These are phyloP conservation scores for Eucalyptus albens DNA, from an alignment of 345 rosid species.

Conservation along the genomic window DNA sequence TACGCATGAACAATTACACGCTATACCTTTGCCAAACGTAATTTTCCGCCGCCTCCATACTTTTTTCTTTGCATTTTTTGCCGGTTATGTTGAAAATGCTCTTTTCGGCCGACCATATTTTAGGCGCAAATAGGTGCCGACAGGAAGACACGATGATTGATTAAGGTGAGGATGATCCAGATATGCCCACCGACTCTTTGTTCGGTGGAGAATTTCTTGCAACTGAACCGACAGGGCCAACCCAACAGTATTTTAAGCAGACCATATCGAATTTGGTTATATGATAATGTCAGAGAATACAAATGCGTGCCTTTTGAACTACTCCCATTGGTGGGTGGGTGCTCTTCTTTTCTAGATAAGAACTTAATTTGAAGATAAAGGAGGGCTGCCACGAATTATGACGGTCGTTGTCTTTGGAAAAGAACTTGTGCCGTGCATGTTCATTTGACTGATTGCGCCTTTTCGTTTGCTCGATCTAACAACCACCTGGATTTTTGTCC, in stretches of 20 bases:
- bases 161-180: background rate
- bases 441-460: background rate
- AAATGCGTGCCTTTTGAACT: background rate
- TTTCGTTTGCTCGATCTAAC: background rate
- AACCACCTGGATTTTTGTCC: background rate
- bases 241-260: background rate
- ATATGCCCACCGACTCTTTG: background rate
- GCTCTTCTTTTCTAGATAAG: background rate
- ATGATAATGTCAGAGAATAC: background rate
- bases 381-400: background rate
- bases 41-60: background rate
- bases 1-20: too few relatives aligned
- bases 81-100: background rate
- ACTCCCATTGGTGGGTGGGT: background rate
- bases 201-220: background rate
- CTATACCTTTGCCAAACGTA: too few relatives aligned
- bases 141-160: background rate
- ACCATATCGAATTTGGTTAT: background rate
- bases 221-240: background rate
- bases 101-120: background rate
- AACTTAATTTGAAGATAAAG: background rate
- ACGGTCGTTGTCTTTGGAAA: background rate
- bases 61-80: too few relatives aligned
- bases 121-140: background rate
- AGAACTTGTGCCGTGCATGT: background rate